Conservation (phyloP, 2,329 filamentous ascomycete species). For the Ceratocystis alfenasii region DNA sequence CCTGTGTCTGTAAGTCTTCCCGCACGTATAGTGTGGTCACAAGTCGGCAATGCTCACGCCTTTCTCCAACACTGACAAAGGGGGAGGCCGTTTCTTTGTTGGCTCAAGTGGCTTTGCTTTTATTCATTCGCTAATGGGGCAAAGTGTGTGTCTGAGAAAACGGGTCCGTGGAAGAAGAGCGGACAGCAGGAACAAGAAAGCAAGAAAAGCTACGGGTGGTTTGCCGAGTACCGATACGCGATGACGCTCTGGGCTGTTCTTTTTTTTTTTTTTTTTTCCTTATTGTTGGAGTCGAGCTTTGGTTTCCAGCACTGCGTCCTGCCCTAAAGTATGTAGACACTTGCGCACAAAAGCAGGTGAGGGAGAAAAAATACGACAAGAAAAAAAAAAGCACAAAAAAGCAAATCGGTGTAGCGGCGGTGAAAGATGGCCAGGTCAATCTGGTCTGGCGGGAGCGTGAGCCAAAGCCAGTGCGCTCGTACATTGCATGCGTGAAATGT, state of each 20-base stretch:
- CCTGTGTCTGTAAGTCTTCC: neutral
- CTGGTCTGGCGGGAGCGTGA: neutral
- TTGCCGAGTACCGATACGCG: constrained; percentile 8
- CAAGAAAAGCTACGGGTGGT: neutral
- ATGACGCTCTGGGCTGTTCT: neutral
- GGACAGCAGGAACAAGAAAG: neutral
- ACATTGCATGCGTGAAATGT: neutral
- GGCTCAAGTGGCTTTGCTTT: neutral
- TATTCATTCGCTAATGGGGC: neutral
- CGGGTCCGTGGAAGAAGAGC: neutral
- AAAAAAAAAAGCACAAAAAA: neutral
- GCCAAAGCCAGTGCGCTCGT: neutral
- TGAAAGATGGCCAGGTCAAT: neutral
- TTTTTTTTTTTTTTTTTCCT: neutral
- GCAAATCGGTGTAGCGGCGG: too few relatives aligned
- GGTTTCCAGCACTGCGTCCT: too few relatives aligned
- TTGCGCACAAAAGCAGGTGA: too few relatives aligned
- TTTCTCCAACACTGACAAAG: neutral
- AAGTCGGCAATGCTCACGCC: neutral
- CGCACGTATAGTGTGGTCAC: neutral
- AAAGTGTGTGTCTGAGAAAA: neutral
- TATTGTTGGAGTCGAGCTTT: neutral
- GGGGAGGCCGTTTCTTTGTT: neutral
- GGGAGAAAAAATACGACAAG: neutral
- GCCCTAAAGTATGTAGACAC: neutral